Evolutionary conservation across 2,329 filamentous ascomycete species (phyloP).

Genomic region (Aspergillus sclerotialis): DNA sequence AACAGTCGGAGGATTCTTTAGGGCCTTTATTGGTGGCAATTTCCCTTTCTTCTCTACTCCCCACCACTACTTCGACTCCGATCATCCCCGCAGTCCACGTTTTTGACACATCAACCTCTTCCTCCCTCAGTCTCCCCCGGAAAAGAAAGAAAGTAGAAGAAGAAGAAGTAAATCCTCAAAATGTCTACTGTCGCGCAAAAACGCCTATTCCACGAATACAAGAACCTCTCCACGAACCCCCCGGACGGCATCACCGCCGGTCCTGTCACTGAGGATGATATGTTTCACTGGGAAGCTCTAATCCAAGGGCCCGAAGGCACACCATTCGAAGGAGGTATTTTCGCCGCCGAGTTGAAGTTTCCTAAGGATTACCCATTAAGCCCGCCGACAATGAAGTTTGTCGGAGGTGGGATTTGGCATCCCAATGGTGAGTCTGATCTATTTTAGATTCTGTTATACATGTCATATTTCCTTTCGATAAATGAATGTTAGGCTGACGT

Average conservation of each 20-base stretch:
- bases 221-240: slow-evolving; percentile 83
- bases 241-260: slow-evolving; percentile 97
- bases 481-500: background rate
- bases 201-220: slow-evolving; percentile 94
- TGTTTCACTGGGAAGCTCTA: slow-evolving; percentile 91
- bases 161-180: background rate
- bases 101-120: too few species aligned
- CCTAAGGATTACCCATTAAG: slow-evolving; percentile 95
- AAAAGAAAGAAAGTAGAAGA: too few species aligned
- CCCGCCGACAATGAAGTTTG: slow-evolving; percentile 92
- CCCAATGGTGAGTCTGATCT: slow-evolving; percentile 65
- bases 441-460: background rate
- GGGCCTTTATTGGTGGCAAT: too few species aligned
- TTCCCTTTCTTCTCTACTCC: background rate
- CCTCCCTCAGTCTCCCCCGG: too few species aligned
- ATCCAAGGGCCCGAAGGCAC: slow-evolving; percentile 95
- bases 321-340: slow-evolving; percentile 91
- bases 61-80: background rate
- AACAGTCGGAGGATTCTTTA: background rate
- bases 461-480: background rate
- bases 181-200: slow-evolving; percentile 51
- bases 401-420: slow-evolving; percentile 83
- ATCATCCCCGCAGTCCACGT: too few species aligned
- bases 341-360: slow-evolving; percentile 90
- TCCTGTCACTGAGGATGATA: slow-evolving; percentile 86